A percentile compares a stretch with the other conserved stretches of the same genome.
Conservation (phyloP, 768 basidiomycete species). For the Phaeotremella fagi region DNA sequence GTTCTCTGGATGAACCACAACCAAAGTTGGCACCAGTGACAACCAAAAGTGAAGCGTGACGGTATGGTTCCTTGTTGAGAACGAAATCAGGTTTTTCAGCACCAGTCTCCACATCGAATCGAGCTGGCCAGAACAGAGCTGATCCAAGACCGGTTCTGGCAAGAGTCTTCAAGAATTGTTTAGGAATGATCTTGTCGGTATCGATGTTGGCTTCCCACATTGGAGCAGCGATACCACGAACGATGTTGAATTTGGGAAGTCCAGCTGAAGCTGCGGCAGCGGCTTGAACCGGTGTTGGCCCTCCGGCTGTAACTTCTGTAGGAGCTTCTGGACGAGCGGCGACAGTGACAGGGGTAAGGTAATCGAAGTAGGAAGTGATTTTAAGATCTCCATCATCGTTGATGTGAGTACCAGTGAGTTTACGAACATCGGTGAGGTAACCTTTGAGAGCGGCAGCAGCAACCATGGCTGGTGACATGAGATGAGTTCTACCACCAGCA, state of each 20-base stretch:
- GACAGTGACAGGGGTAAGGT: slow-evolving; percentile 65
- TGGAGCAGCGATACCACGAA: slow-evolving; percentile 75
- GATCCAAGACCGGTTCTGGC: slow-evolving; percentile 81
- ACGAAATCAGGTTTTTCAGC: slow-evolving; percentile 72
- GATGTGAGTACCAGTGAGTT: slow-evolving; percentile 58
- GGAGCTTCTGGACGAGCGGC: slow-evolving; percentile 55
- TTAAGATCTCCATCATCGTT: slow-evolving; percentile 58
- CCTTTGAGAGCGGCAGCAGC: slow-evolving; percentile 84
- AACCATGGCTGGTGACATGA: slow-evolving; percentile 87
- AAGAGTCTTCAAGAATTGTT: slow-evolving; percentile 87
- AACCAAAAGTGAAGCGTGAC: slow-evolving; percentile 70
- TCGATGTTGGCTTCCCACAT: slow-evolving; percentile 78
- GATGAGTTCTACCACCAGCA: slow-evolving; percentile 80
- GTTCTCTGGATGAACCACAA: slow-evolving; percentile 83
- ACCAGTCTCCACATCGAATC: slow-evolving; percentile 72
- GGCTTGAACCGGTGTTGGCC: slow-evolving; percentile 30
- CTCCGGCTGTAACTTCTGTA: slow-evolving; percentile 27
- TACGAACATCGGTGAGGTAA: slow-evolving; percentile 76
- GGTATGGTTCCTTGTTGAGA: slow-evolving; percentile 73
- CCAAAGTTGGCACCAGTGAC: slow-evolving; percentile 87
- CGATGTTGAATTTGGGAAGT: slow-evolving; percentile 60
- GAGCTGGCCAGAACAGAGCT: slow-evolving; percentile 74
- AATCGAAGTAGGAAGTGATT: slow-evolving; percentile 65
- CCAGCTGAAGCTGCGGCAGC: slow-evolving; percentile 45
- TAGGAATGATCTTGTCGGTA: slow-evolving; percentile 91